Evolutionary conservation across 805 yeast genomes (phyloP), one percentile per base, ranked within the genome.

Genomic region (Candida gorgasii): DNA sequence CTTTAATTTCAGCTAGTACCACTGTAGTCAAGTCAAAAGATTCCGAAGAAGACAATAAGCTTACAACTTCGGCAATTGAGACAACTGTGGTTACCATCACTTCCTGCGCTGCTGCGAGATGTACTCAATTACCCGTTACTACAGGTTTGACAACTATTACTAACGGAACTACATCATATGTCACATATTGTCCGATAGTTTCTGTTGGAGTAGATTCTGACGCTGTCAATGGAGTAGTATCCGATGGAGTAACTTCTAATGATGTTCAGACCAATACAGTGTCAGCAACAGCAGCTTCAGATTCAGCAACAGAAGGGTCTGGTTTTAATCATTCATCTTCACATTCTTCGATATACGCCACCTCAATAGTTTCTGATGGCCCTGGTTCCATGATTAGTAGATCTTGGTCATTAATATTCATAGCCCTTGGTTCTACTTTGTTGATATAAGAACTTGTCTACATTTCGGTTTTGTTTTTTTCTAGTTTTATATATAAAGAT

Each of bases 71-170:
- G 9, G 24, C 24, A 22, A 9, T 26, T 33, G 27, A 47, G 12
- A 61, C 66, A 36, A 62, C 68, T 28, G 61, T 62, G 27, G 49
- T 63, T 32, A 63, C 69, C 42, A 53, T 62, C 49, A 63, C 70
- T 32, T 61, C 67, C 18, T 65, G 72, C 48, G 48, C 56, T 12
- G 55, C 58, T 45, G 33, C 60, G 53, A 48, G 42, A 39, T 67
- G 72, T 50, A 30, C 46, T 9, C 47, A 51, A 32, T 50, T 42
- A 16, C 53, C 63, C 18, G 62, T 59, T 34, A 62, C 67, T 48
- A 63, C 69, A 36, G 67, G 67, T 48, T 46, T 61, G 23, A 61
- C 65, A 48, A 61, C 67, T 31, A 57, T 61, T 43, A 55, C 59
- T 44, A 56, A 53, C 33, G 53, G 48, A 23, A 42, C 47, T 35